Evolutionary conservation across 805 yeast species (phyloP).

Genomic region (Wickerhamiella musiphila): DNA sequence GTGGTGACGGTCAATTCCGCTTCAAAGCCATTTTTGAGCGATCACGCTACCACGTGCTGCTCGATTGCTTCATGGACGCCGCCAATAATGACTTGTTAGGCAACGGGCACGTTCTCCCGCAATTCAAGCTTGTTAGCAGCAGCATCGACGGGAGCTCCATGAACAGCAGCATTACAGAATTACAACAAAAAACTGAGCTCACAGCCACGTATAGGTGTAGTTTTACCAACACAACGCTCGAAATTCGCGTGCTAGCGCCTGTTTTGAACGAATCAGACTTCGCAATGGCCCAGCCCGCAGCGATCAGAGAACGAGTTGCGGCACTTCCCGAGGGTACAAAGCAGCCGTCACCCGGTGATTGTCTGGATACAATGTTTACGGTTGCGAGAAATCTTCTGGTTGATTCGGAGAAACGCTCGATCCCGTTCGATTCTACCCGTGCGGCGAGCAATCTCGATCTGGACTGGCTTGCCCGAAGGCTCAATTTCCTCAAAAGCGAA

Average conservation of each 20-base stretch:
- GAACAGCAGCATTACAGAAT: no score
- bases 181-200: slow-evolving; percentile 4
- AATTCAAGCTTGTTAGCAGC: no score
- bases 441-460: slow-evolving; percentile 44
- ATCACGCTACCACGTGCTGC: background rate
- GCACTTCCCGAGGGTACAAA: slow-evolving; percentile 8
- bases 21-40: background rate
- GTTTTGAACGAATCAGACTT: slow-evolving; percentile 31
- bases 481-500: slow-evolving; percentile 12
- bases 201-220: slow-evolving; percentile 10
- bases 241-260: slow-evolving; percentile 13
- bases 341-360: slow-evolving; percentile 27
- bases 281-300: slow-evolving; percentile 29
- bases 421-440: slow-evolving; percentile 32
- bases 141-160: no score
- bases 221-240: slow-evolving; percentile 10
- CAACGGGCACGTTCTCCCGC: slow-evolving; percentile 10
- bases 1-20: background rate
- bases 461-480: slow-evolving; percentile 26
- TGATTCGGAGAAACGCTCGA: slow-evolving; percentile 34
- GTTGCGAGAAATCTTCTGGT: slow-evolving; percentile 52
- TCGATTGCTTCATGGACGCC: no score
- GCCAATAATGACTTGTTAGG: background rate
- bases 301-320: slow-evolving; percentile 30
- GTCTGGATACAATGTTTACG: slow-evolving; percentile 43